Base-by-base conservation (phyloP, 2,329 filamentous ascomycete genomes). In the Ceratocystis cubensis region DNA sequence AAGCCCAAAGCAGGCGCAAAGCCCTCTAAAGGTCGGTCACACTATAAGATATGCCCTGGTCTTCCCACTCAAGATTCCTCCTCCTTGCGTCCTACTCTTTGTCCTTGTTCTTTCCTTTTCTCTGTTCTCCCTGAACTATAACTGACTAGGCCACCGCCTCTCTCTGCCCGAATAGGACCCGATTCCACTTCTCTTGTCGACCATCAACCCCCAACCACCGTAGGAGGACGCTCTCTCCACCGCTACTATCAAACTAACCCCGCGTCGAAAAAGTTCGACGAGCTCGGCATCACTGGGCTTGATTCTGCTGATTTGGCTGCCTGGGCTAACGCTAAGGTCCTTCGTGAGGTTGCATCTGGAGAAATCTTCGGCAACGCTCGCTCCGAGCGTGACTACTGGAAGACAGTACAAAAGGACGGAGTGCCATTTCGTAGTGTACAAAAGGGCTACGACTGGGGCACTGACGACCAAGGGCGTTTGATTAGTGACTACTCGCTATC, bases 301-400 rank as follows among this genome's bases (percentile, higher is more conserved):
- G 78, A 77, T 8, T 74, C 78, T 2, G 74, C 77, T 65, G 81
- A 84, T 66, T 78, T 76, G 67, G 78, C 79, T 70, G 77, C 76
- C 25, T 83, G 79, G 75, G 72, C 77, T 46, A 78, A 80, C 73
- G 72, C 77, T 20, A 75, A 78, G 69, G 77, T 81, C 67, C 75
- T 82, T 50, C 75, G 75, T 56, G 76, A 76, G 59, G 75, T 77
- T 46, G 75, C 75, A 57, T 72, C 75, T 68, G 74, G 72, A 63
- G 71, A 71, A 10, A 70, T 78, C 3, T 69, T 71, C 56, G 72
- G 76, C 44, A 75, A 74, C 69, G 74, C 77, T 73, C 83, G 83
- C 73, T 74, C 79, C 30, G 79, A 83, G 71, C 79, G 80, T 71
- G 82, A 84, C 70, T 79, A 82, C 72, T 85, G 82, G 82, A 82